phyloP scores from a whole-genome alignment of 2,329 filamentous ascomycete genomes.

The Paecilomyces variotii region DNA sequence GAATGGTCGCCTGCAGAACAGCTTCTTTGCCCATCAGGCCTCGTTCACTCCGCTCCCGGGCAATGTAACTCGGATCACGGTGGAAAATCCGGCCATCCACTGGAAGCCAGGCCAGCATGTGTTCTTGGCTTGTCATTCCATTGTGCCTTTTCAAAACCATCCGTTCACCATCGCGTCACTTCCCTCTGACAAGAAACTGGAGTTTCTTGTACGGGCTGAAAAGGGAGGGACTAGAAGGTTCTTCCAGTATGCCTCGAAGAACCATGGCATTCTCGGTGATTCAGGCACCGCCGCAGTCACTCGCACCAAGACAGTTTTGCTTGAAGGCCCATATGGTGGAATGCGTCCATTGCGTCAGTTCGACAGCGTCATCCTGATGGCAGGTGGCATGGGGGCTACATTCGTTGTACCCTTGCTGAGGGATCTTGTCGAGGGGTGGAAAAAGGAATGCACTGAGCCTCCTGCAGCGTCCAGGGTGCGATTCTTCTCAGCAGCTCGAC shows the following conservation, averaged over 20 bases:
- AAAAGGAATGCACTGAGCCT: constrained; percentile 18
- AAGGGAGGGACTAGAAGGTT: constrained; percentile 46
- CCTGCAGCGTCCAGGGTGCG: not conserved
- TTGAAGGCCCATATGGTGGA: constrained; percentile 49
- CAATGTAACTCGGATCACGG: constrained; percentile 49
- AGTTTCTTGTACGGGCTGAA: constrained; percentile 50
- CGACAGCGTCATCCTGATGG: constrained; percentile 52
- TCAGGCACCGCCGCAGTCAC: constrained; percentile 4
- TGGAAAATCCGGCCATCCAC: constrained; percentile 46
- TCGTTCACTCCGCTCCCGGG: constrained; percentile 45
- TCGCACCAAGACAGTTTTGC: constrained; percentile 32
- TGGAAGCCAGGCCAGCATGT: constrained; percentile 59
- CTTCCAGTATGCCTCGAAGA: constrained; percentile 43
- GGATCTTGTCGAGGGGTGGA: constrained; percentile 46
- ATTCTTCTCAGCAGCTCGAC: constrained; percentile 9
- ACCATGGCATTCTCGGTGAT: constrained; percentile 16
- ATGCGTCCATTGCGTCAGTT: constrained; percentile 50
- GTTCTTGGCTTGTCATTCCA: constrained; percentile 50
- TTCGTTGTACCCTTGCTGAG: constrained; percentile 51
- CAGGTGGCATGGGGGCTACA: constrained; percentile 53
- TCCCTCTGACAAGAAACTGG: constrained; percentile 47
- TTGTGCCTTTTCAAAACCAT: constrained; percentile 54
- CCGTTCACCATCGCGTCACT: constrained; percentile 57
- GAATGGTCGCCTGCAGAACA: constrained; percentile 4
- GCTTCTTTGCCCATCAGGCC: constrained; percentile 34